These are phyloP conservation scores for Nelumbo lutea DNA, from an alignment of 164 flowering plant genomes.

Conservation along the genomic window DNA sequence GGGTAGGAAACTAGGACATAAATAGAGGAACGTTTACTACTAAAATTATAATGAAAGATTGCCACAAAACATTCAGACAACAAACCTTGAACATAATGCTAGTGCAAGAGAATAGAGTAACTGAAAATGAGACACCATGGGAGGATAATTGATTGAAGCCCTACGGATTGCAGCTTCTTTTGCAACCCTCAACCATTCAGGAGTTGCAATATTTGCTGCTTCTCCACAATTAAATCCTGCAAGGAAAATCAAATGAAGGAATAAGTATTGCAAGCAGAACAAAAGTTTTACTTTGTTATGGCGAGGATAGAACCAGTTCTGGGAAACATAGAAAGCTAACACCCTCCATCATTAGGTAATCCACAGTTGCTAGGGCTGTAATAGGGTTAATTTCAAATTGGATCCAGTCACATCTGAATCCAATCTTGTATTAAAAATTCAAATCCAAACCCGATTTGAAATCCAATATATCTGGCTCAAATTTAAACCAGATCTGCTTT, in stretches of 20 bases:
- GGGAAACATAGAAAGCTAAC: background rate
- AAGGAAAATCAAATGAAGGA: conserved; percentile 5
- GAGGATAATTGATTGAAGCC: conserved; percentile 91
- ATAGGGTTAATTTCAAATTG: too few species aligned
- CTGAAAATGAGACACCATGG: conserved; percentile 97
- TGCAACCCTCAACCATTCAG: conserved; percentile 91
- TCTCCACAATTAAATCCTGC: conserved; percentile 95
- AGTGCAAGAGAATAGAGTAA: conserved; percentile 84
- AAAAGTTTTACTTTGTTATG: background rate
- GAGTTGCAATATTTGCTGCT: conserved; percentile 98
- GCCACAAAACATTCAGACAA: background rate
- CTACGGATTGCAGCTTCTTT: conserved; percentile 95
- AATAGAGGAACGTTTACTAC: background rate
- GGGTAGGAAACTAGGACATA: background rate
- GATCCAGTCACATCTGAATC: too few species aligned
- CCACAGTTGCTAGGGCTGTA: too few species aligned
- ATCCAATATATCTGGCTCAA: too few species aligned
- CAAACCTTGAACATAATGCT: conserved; percentile 74
- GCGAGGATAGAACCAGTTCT: background rate
- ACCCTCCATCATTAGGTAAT: background rate
- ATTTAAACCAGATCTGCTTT: too few species aligned
- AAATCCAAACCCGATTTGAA: too few species aligned
- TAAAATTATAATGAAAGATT: background rate
- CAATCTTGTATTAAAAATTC: too few species aligned
- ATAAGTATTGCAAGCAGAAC: background rate